Percentiles rank a stretch among this genome's conserved stretches.
Evolutionary conservation across 495 filamentous ascomycete genomes (phyloP).

Genomic region (Aspergillus indologenus): DNA sequence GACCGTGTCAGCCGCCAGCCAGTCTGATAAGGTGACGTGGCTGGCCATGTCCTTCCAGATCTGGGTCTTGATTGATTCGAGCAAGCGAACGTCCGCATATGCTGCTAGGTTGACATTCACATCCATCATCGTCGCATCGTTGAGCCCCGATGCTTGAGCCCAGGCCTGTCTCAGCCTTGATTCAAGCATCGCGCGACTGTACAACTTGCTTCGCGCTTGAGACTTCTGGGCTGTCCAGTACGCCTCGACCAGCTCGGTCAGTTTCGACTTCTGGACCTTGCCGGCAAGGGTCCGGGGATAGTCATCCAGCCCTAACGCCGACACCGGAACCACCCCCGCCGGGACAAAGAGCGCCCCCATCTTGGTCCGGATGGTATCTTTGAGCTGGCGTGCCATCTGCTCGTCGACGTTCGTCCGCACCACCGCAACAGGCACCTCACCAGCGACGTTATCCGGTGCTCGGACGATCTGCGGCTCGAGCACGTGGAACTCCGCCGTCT

Average conservation of each 20-base stretch:
- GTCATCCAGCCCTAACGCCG: constrained; percentile 26
- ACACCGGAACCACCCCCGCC: constrained; percentile 29
- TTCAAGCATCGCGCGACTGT: background rate
- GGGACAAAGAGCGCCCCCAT: constrained; percentile 36
- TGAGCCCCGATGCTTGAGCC: background rate
- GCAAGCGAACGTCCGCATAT: background rate
- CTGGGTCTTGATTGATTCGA: background rate
- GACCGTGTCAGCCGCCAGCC: background rate
- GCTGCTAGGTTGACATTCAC: background rate
- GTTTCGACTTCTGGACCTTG: constrained; percentile 37
- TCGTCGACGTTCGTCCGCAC: constrained; percentile 10
- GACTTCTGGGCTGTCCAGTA: background rate
- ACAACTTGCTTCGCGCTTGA: background rate
- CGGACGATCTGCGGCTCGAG: constrained; percentile 22
- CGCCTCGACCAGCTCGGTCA: constrained; percentile 6
- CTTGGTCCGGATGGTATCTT: constrained; percentile 22
- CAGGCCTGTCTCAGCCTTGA: background rate
- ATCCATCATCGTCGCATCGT: background rate
- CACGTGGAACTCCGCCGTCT: constrained; percentile 20
- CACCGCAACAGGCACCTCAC: constrained; percentile 25
- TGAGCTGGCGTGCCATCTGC: constrained; percentile 15
- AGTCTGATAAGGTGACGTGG: background rate
- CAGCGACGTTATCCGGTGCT: constrained; percentile 18
- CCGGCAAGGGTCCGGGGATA: constrained; percentile 39
- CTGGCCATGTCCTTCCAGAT: background rate